These are phyloP conservation scores for Verbena officinalis DNA, from an alignment of 257 asterid species.

Conservation along the genomic window DNA sequence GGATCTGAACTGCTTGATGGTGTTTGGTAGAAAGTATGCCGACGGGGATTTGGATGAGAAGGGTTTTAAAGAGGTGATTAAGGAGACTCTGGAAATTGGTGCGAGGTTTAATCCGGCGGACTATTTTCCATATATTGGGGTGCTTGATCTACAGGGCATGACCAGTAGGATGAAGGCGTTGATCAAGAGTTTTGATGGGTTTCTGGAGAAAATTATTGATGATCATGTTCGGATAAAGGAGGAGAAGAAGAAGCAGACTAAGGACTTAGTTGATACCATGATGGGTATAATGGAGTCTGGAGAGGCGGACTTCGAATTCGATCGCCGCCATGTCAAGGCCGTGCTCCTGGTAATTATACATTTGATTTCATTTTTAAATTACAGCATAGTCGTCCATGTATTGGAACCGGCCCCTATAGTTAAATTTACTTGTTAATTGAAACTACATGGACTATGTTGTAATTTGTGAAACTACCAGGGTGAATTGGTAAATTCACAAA, in stretches of 20 bases:
- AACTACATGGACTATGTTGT: no score
- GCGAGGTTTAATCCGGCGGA: constrained; percentile 33
- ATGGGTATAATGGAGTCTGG: constrained; percentile 38
- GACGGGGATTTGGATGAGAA: constrained; percentile 33
- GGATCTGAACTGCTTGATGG: constrained; percentile 35
- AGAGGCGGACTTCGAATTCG: constrained; percentile 42
- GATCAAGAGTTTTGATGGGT: constrained; percentile 30
- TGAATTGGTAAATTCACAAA: no score
- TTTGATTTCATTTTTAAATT: background rate
- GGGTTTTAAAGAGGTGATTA: constrained; percentile 34
- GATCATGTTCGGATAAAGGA: constrained; percentile 29
- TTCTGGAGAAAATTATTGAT: constrained; percentile 40
- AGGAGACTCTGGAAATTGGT: constrained; percentile 18
- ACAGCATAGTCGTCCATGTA: no score
- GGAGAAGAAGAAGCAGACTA: background rate
- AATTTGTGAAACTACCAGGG: no score
- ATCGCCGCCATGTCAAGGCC: constrained; percentile 47
- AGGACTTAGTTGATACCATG: constrained; percentile 37
- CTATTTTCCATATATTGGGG: constrained; percentile 34
- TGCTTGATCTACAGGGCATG: constrained; percentile 45
- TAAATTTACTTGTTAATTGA: no score
- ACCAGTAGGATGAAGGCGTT: constrained; percentile 30
- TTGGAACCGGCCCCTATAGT: no score
- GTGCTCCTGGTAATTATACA: constrained; percentile 42
- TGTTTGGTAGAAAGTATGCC: constrained; percentile 41